A percentile compares a stretch with the other conserved stretches of the same genome.
These are phyloP conservation scores for Xylaria sp. DNA, from an alignment of 2,329 filamentous ascomycete species.

Conservation along the genomic window DNA sequence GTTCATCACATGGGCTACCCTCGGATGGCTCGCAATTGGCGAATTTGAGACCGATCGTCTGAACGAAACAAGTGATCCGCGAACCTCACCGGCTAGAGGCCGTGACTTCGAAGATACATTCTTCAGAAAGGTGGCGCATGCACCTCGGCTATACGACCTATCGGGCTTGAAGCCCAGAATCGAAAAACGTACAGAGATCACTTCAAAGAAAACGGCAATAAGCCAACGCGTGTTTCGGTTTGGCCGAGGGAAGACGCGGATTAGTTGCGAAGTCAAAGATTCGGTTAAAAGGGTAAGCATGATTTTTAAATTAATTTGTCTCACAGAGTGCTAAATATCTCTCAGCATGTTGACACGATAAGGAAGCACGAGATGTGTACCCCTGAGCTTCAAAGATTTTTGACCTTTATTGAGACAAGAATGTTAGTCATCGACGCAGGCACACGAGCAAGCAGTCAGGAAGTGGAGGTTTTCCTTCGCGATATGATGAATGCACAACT, in stretches of 20 bases:
- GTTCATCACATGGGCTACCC: conserved; percentile 38
- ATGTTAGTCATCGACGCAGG: not conserved
- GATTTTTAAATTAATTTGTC: not conserved
- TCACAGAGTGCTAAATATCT: not conserved
- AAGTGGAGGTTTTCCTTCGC: not conserved
- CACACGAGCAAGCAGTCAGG: not conserved
- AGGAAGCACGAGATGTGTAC: not conserved
- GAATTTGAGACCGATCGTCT: not conserved
- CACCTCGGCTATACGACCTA: not conserved
- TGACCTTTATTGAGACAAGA: not conserved
- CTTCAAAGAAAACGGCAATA: not conserved
- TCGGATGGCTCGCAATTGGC: not conserved
- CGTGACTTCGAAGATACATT: conserved; percentile 24
- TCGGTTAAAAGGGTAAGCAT: not conserved
- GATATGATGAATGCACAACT: not conserved
- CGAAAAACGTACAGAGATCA: not conserved
- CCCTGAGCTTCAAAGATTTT: not conserved
- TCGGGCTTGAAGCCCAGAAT: not conserved
- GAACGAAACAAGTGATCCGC: not conserved
- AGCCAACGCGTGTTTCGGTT: not conserved
- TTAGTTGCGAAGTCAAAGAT: not conserved
- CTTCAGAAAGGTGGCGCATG: conserved; percentile 19
- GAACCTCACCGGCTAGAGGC: not conserved
- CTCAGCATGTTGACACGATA: not conserved
- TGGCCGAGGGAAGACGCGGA: not conserved